A percentile compares a stretch with the other conserved stretches of the same genome.
These are phyloP conservation scores for Eucalyptus guilfoylei DNA, from an alignment of 345 rosid species.

Conservation along the genomic window DNA sequence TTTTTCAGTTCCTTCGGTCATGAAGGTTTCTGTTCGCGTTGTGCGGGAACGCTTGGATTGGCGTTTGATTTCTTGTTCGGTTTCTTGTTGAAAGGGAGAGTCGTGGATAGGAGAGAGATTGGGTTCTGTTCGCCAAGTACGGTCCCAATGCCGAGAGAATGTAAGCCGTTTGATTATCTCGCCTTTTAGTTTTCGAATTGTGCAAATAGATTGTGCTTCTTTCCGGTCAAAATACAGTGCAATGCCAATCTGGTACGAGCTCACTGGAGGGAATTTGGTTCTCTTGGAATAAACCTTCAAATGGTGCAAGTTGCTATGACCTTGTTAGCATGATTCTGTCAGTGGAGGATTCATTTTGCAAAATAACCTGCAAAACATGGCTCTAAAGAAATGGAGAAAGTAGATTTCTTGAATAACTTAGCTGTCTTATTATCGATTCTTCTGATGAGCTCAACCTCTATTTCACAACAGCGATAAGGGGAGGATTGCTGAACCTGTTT, in stretches of 20 bases:
- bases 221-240: not conserved
- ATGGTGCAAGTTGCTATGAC: not conserved
- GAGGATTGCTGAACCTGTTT: conserved; percentile 27
- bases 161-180: conserved; percentile 21
- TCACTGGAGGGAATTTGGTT: not conserved
- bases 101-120: conserved; percentile 89
- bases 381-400: not conserved
- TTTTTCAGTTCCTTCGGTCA: not conserved
- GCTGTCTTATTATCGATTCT: not conserved
- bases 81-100: conserved; percentile 41
- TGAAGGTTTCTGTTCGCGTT: not conserved
- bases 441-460: not conserved
- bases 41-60: not conserved
- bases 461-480: conserved; percentile 24
- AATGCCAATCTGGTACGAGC: not conserved
- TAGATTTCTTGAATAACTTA: not conserved
- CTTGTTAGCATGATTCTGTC: not conserved
- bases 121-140: conserved; percentile 88
- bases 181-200: not conserved
- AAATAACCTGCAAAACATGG: not conserved
- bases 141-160: conserved; percentile 93
- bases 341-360: not conserved
- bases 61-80: not conserved
- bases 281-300: not conserved
- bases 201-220: not conserved